A percentile compares a stretch with the other conserved stretches of the same genome.
Conservation (phyloP, 176 grass and related monocot genomes). For the Juncus inflexus region DNA sequence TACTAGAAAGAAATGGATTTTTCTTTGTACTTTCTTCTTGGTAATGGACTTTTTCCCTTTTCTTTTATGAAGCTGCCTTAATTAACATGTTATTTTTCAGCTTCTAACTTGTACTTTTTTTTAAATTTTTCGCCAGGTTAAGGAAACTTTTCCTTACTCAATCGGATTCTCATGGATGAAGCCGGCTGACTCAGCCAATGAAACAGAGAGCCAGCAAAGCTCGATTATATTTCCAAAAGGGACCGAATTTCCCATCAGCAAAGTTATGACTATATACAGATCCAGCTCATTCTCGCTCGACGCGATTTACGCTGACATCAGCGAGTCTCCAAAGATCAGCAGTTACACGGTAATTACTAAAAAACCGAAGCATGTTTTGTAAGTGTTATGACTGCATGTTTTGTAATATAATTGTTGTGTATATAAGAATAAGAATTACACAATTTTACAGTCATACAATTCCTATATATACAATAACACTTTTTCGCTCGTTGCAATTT, state of each 20-base stretch:
- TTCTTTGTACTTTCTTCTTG: too few relatives aligned
- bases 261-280: constrained; percentile 53
- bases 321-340: constrained; percentile 45
- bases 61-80: not conserved
- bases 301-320: constrained; percentile 35
- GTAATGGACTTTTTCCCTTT: too few relatives aligned
- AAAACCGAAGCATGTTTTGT: too few relatives aligned
- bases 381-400: too few relatives aligned
- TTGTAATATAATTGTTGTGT: too few relatives aligned
- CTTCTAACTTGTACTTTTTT: not conserved
- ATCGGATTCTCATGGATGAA: constrained; percentile 71
- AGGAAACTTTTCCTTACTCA: constrained; percentile 74
- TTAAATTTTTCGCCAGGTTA: constrained; percentile 42
- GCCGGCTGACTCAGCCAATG: constrained; percentile 39
- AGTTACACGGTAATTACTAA: constrained; percentile 51
- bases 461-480: constrained; percentile 38
- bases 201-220: constrained; percentile 34
- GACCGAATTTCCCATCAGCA: constrained; percentile 51
- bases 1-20: too few relatives aligned
- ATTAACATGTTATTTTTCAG: not conserved
- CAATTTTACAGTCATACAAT: too few relatives aligned
- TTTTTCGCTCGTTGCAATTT: constrained; percentile 58
- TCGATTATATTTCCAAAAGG: constrained; percentile 64
- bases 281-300: constrained; percentile 63
- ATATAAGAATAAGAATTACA: too few relatives aligned